phyloP scores from a whole-genome alignment of 1,284 basidiomycete species.

The Leccinum olivaceoglutinosum region DNA sequence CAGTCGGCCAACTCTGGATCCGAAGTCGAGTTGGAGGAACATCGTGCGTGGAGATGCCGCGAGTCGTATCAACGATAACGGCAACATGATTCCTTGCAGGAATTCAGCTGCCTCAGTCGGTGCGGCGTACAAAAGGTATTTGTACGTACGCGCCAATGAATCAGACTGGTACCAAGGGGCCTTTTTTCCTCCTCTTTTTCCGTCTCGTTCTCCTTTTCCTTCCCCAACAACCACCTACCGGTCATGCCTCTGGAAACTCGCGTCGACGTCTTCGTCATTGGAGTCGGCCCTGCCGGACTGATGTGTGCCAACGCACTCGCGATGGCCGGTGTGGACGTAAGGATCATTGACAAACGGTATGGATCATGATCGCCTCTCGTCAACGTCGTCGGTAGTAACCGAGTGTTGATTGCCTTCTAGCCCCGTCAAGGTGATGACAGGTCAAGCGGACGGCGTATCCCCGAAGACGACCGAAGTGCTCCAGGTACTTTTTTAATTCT shows the following conservation, averaged over 20 bases:
- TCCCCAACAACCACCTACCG: not conserved
- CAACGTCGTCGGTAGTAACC: not conserved
- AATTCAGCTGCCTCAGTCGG: not conserved
- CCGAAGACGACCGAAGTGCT: not conserved
- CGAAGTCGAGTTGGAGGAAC: not conserved
- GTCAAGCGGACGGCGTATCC: not conserved
- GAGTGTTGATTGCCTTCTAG: not conserved
- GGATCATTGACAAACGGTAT: not conserved
- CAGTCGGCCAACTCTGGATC: not conserved
- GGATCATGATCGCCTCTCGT: not conserved
- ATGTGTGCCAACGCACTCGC: not conserved
- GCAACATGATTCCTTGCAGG: not conserved
- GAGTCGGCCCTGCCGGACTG: not conserved
- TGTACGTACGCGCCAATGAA: not conserved
- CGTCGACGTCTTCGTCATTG: constrained; percentile 35
- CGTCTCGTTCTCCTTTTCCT: not conserved
- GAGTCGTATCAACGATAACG: not conserved
- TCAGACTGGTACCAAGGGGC: not conserved
- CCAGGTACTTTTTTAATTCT: not conserved
- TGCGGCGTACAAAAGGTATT: not conserved
- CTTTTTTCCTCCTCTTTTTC: not conserved
- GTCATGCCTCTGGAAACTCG: constrained; percentile 25
- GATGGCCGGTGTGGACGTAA: not conserved
- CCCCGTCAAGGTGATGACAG: not conserved
- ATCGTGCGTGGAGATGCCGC: not conserved